Conservation (phyloP, 768 basidiomycete genomes). For the Kwoniella europaea region DNA sequence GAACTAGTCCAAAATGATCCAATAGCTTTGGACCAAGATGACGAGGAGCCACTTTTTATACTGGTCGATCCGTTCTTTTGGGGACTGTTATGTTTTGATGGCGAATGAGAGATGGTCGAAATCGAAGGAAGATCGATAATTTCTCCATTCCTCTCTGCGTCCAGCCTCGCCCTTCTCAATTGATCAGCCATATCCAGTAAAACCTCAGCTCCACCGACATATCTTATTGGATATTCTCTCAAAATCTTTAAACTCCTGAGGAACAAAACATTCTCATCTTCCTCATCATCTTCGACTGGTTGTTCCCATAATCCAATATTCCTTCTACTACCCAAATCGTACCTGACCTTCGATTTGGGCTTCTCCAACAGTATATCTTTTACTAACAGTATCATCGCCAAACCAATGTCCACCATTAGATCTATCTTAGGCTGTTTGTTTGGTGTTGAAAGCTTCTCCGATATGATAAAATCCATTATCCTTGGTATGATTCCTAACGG, state of each 20-base stretch:
- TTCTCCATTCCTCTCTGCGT: constrained; percentile 27
- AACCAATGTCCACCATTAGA: constrained; percentile 45
- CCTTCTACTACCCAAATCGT: constrained; percentile 5
- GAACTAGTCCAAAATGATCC: constrained; percentile 7
- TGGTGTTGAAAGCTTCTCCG: constrained; percentile 31
- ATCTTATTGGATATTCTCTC: constrained; percentile 40
- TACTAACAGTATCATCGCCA: constrained; percentile 49
- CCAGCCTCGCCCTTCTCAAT: constrained; percentile 30
- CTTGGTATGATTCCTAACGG: constrained; percentile 31
- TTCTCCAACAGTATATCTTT: constrained; percentile 32
- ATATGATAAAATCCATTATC: constrained; percentile 51
- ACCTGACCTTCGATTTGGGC: background rate
- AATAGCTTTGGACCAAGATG: constrained; percentile 15
- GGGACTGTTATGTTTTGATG: background rate
- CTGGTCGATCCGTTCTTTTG: background rate
- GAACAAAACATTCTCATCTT: constrained; percentile 30
- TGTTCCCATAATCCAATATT: constrained; percentile 43
- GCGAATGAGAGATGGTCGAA: background rate
- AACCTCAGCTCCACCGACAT: constrained; percentile 39
- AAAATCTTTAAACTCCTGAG: constrained; percentile 40
- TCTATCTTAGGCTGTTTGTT: constrained; percentile 43
- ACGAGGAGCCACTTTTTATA: background rate
- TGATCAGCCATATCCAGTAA: constrained; percentile 35
- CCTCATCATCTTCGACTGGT: constrained; percentile 29
- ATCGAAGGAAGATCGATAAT: constrained; percentile 18